Base-by-base conservation (phyloP, 78 protist genomes). In the Dictyostelium firmibasis region DNA sequence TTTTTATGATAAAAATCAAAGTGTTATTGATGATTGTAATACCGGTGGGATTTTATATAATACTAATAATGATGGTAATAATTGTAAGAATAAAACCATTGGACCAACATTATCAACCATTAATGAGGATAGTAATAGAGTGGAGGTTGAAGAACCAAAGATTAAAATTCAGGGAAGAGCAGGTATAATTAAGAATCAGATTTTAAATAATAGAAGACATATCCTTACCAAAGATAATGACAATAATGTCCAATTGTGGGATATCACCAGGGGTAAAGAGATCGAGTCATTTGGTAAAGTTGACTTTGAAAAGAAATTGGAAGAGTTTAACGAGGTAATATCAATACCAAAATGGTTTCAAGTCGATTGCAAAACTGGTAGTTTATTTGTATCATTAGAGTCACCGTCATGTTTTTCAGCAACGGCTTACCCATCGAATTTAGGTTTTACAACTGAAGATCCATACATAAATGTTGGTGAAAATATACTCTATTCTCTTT, bases 361-460 rank as follows among this genome's bases (percentile, higher is more conserved):
- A 23, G 74, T 70, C 9, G 94, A 89, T 81, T 81, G 83, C 16
- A 89, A 89, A 69, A 89, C 94, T 16, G 94, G 94, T n/a, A 29
- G 64, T 64, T n/a, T 89, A 43, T 64, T 43, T 50, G n/a, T 89
- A 23, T 69, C 72, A 13, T 13, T 89, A 31, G 94, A 89, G 74
- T 47, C 70, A 81, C 83, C 94, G 3, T 79, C 67, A 29, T 89
- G 86, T 43, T 89, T 81, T 35, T 7, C 25, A 8, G 94, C 94
- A 6, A 70, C 69, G 81, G 81, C 62, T 2, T 9, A 69, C 10
- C 81, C 38, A 25, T 20, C 50, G 3, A 89, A 89, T n/a, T 31
- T 89, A 18, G 86, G 87, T 43, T 7, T 76, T 2, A 35, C 9
- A n/a, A 50, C 50, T 4, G 70, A 62, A 13, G 92, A 77, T 25